Evolutionary conservation across 2,329 filamentous ascomycete species (phyloP).

Genomic region (Pestalotiopsis sp.): DNA sequence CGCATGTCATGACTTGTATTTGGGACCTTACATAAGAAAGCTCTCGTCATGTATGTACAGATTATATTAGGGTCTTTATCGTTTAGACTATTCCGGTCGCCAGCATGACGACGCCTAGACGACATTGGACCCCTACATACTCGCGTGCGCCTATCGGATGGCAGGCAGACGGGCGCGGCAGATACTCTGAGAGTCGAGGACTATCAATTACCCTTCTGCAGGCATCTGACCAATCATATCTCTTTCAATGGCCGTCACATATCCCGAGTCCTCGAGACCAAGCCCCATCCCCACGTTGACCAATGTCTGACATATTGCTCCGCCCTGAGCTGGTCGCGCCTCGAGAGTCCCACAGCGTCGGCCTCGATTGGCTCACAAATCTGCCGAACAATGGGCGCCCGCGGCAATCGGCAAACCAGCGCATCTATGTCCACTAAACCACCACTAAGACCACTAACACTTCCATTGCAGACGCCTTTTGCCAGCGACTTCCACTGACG

Average conservation of each 20-base stretch:
- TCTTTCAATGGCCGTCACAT: not conserved
- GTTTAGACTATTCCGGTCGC: not conserved
- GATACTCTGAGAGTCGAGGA: not conserved
- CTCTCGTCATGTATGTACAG: not conserved
- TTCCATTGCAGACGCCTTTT: not conserved
- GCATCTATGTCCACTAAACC: not conserved
- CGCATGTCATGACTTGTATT: not conserved
- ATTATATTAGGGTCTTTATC: not conserved
- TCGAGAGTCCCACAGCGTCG: conserved; percentile 19
- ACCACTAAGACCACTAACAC: no score
- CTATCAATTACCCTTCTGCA: conserved; percentile 8
- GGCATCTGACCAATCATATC: not conserved
- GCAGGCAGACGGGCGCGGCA: not conserved
- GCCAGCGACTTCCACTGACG: not conserved
- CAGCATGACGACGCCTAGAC: not conserved
- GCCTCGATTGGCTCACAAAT: conserved; percentile 25
- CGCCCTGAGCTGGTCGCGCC: conserved; percentile 14
- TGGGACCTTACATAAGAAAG: not conserved
- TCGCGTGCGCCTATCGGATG: not conserved
- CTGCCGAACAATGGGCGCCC: conserved; percentile 21
- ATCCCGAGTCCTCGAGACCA: not conserved
- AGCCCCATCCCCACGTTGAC: conserved; percentile 14
- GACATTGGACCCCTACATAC: not conserved
- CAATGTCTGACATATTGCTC: conserved; percentile 23
- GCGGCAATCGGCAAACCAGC: not conserved